Evolutionary conservation across 768 basidiomycete genomes (phyloP).

Genomic region (Hygrocybe coccinea): DNA sequence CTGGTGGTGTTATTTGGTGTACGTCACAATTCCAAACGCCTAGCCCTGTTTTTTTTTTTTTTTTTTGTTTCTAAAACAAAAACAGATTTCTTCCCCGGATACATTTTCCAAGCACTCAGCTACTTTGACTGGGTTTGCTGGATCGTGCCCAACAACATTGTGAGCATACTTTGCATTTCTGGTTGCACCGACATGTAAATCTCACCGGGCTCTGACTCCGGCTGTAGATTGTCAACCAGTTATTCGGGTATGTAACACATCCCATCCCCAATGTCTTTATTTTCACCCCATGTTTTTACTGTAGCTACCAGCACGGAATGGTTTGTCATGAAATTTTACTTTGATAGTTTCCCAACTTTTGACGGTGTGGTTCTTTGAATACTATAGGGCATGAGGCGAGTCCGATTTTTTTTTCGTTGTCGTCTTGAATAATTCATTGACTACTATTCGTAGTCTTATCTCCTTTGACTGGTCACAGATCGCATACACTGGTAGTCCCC

Average conservation of each 20-base stretch:
- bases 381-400: conserved; percentile 11
- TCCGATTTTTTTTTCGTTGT: neutral
- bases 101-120: conserved; percentile 61
- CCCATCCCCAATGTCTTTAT: conserved; percentile 1
- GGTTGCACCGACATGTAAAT: neutral
- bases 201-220: neutral
- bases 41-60: conserved; percentile 8
- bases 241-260: conserved; percentile 71
- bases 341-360: neutral
- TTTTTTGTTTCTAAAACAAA: neutral
- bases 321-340: conserved; percentile 3
- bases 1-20: conserved; percentile 54
- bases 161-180: neutral
- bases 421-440: conserved; percentile 11
- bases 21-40: conserved; percentile 17
- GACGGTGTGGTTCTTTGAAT: neutral
- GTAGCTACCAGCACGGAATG: conserved; percentile 19
- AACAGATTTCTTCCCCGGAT: conserved; percentile 54
- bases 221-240: conserved; percentile 49
- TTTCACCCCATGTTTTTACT: neutral
- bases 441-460: conserved; percentile 51
- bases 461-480: conserved; percentile 79
- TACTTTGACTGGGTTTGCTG: conserved; percentile 56
- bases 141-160: conserved; percentile 66
- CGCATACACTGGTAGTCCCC: conserved; percentile 63